Evolutionary conservation across 2,329 filamentous ascomycete species (phyloP).

Genomic region (Rhynchosporium graminicola): DNA sequence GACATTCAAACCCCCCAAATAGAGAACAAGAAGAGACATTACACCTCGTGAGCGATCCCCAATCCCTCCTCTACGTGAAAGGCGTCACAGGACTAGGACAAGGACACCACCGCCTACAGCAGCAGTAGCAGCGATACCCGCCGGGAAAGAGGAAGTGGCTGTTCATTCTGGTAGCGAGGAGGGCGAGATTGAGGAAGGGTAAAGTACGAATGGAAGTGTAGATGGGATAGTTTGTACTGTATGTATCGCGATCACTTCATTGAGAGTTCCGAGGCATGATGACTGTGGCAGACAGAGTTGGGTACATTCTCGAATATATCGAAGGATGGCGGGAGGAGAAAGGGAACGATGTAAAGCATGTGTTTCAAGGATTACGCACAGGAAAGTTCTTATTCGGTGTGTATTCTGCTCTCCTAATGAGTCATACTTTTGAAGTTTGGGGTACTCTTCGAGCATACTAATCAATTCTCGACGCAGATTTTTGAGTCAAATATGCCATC

Average conservation of each 20-base stretch:
- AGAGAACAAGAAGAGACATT: constrained; percentile 61
- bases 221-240: constrained; percentile 33
- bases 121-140: constrained; percentile 2
- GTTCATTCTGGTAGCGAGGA: constrained; percentile 83
- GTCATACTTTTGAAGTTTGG: constrained; percentile 18
- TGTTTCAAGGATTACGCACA: background rate
- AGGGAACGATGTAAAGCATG: background rate
- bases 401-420: constrained; percentile 36
- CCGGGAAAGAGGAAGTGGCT: constrained; percentile 48
- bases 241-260: constrained; percentile 40
- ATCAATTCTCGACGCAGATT: background rate
- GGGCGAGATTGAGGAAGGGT: constrained; percentile 92
- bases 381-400: constrained; percentile 31
- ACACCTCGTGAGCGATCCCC: constrained; percentile 61
- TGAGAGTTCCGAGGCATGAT: constrained; percentile 37
- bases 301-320: constrained; percentile 2
- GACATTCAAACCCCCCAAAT: constrained; percentile 26
- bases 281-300: constrained; percentile 37
- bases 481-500: background rate
- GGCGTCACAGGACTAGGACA: constrained; percentile 57
- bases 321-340: background rate
- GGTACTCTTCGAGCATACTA: constrained; percentile 16
- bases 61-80: constrained; percentile 51
- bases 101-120: constrained; percentile 47
- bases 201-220: constrained; percentile 26